Evolutionary conservation across 2,329 filamentous ascomycete genomes (phyloP), one percentile per base, ranked within the genome.

Genomic region (Monilinia vaccinii-corymbosi): DNA sequence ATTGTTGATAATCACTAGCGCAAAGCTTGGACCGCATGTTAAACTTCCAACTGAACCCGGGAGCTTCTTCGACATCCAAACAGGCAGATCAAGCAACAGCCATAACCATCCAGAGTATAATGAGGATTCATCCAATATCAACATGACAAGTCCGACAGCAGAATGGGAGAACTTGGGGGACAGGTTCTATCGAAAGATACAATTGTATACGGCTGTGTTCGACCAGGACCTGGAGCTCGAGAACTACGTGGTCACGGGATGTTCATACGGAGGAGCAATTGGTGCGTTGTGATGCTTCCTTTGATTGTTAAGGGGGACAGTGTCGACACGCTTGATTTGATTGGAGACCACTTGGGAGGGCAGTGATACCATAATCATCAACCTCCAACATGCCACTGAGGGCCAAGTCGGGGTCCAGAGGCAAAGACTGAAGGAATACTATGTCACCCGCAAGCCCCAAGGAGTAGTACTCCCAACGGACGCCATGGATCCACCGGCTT

Each of bases 161-260:
- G 90, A 93, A 74, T 99, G 94, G 94, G 91, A 96, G 79, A 88
- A 84, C 75, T 85, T 97, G 66, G 94, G 91, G 72, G 89, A 95
- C 75, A 87, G 85, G 70, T 97, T 95, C 80, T 99, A 97, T 78
- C 89, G 93, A 73, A 97, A 96, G 78, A 86, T 89, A 60, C 89
- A 93, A 75, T 84, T 96, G 63, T 99, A 97, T 79, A 92, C 91
- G 63, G 88, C 86, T 66, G 83, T 97, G 65, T 99, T 97, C 74
- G 91, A 96, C 75, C 84, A 89, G 71, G 91, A 96, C 72, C 80
- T 97, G 64, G 92, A 99, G 76, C 83, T 99, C 67, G 92, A 97
- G 78, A 95, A 94, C 77, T 96, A 95, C 77, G 81, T 93, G 70
- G 86, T 97, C 70, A 86, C 87, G 61, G 94, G 92, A 71, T 95